Percentiles rank a stretch among this genome's conserved stretches.
These are phyloP conservation scores for Scedosporium aurantiacum DNA, from an alignment of 2,329 filamentous ascomycete genomes.

Conservation along the genomic window DNA sequence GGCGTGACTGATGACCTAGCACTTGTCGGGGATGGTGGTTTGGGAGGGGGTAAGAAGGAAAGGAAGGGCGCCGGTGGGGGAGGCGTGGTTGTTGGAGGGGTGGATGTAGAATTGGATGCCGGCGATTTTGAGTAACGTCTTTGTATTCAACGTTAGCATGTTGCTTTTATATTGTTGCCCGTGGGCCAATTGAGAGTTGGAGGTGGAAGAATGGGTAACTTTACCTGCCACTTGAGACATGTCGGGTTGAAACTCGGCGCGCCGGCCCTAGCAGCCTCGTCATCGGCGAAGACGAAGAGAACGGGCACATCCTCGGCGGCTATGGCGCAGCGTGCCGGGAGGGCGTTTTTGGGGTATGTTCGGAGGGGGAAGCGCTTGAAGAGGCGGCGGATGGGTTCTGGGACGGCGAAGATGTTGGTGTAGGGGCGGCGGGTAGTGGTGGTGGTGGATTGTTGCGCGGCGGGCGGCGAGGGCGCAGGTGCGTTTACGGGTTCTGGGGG, in stretches of 20 bases:
- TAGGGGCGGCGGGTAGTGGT: background rate
- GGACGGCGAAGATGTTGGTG: slow-evolving; percentile 39
- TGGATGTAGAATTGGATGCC: slow-evolving; percentile 55
- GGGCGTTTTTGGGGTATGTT: slow-evolving; percentile 62
- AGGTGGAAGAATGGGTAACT: slow-evolving; percentile 16
- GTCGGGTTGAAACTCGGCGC: slow-evolving; percentile 78
- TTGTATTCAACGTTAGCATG: background rate
- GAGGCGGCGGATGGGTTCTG: slow-evolving; percentile 64
- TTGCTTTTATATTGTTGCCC: too few relatives aligned
- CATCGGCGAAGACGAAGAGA: slow-evolving; percentile 67
- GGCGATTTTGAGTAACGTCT: slow-evolving; percentile 77
- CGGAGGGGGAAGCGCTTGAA: slow-evolving; percentile 77
- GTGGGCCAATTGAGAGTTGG: background rate
- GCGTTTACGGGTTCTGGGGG: background rate
- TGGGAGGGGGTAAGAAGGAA: slow-evolving; percentile 56
- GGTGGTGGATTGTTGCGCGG: background rate
- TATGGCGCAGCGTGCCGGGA: slow-evolving; percentile 48
- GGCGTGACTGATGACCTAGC: slow-evolving; percentile 45
- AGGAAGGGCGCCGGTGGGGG: slow-evolving; percentile 76
- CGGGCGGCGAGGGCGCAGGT: background rate
- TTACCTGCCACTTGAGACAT: slow-evolving; percentile 93
- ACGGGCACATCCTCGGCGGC: slow-evolving; percentile 33
- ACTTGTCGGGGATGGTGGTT: slow-evolving; percentile 15
- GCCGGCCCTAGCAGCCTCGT: slow-evolving; percentile 47
- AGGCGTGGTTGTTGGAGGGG: slow-evolving; percentile 84